Percentiles rank a stretch among this genome's conserved stretches.
Conservation (phyloP, 2,329 filamentous ascomycete genomes). For the Xylariaceae sp. region DNA sequence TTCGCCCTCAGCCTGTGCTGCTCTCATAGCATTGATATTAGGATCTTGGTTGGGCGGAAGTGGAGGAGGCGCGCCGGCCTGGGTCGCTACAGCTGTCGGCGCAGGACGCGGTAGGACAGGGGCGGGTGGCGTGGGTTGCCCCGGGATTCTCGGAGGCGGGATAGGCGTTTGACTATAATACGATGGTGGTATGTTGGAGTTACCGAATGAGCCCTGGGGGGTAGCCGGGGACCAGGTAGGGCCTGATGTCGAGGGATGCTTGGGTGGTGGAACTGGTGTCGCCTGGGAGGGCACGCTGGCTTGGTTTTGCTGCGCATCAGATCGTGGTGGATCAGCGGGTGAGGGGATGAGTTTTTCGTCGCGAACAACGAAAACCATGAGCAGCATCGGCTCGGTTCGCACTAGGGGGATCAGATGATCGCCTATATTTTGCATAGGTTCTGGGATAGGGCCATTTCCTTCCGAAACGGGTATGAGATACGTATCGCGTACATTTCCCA, state of each 20-base stretch:
- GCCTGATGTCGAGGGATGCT: slow-evolving; percentile 45
- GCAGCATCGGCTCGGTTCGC: slow-evolving; percentile 67
- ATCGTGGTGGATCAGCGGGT: slow-evolving; percentile 24
- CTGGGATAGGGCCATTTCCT: slow-evolving; percentile 65
- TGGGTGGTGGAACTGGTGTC: slow-evolving; percentile 33
- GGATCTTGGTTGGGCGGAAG: slow-evolving; percentile 30
- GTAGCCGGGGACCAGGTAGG: slow-evolving; percentile 51
- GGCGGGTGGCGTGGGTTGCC: slow-evolving; percentile 25
- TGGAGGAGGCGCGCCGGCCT: slow-evolving; percentile 16
- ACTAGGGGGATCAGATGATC: slow-evolving; percentile 72
- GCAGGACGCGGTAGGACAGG: slow-evolving; percentile 12
- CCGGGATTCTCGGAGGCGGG: slow-evolving; percentile 31
- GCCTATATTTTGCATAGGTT: slow-evolving; percentile 83
- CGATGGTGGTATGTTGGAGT: slow-evolving; percentile 18
- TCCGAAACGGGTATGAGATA: slow-evolving; percentile 83
- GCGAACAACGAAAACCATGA: slow-evolving; percentile 80
- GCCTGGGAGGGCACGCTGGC: slow-evolving; percentile 26
- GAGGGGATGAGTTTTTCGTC: slow-evolving; percentile 44
- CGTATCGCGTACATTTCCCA: slow-evolving; percentile 76
- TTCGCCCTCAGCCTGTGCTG: slow-evolving; percentile 47
- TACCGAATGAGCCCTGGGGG: slow-evolving; percentile 34
- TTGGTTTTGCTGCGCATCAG: slow-evolving; percentile 25
- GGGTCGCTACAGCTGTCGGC: slow-evolving; percentile 6
- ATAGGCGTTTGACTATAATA: slow-evolving; percentile 32
- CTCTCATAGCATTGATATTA: slow-evolving; percentile 36